A percentile compares a stretch with the other conserved stretches of the same genome.
phyloP scores from a whole-genome alignment of 441 rosid genomes.

The Pelargonium citronellum region DNA sequence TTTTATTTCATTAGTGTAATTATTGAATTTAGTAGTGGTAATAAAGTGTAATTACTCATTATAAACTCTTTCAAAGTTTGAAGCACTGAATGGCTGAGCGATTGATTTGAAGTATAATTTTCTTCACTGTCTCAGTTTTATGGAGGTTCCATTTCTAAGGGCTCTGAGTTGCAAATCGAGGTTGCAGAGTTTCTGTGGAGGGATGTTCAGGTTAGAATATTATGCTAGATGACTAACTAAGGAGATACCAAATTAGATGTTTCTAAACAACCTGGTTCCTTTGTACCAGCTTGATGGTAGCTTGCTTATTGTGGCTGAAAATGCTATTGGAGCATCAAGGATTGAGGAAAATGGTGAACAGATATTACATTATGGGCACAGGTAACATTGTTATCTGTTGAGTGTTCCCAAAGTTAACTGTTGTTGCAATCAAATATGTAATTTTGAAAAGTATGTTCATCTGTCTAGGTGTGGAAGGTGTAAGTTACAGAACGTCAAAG shows the following conservation, averaged over 20 bases:
- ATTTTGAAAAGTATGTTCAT: constrained; percentile 10
- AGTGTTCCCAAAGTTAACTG: constrained; percentile 9
- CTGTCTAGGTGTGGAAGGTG: constrained; percentile 77
- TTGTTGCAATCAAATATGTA: constrained; percentile 4
- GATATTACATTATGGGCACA: constrained; percentile 59
- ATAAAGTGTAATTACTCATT: neutral
- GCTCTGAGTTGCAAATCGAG: constrained; percentile 80
- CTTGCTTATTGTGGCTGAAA: constrained; percentile 60
- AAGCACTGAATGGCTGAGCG: constrained; percentile 10
- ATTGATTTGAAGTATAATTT: constrained; percentile 16
- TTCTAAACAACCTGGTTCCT: constrained; percentile 25
- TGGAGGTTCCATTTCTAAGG: constrained; percentile 68
- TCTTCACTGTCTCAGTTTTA: constrained; percentile 42
- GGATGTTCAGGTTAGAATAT: constrained; percentile 64
- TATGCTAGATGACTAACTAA: constrained; percentile 10
- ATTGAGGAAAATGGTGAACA: constrained; percentile 45
- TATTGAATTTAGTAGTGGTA: neutral
- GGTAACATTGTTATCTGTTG: constrained; percentile 31
- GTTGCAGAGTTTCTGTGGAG: constrained; percentile 86
- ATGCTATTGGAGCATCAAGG: constrained; percentile 65
- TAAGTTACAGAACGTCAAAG: constrained; percentile 61
- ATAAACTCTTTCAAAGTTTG: constrained; percentile 3
- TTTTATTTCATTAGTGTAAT: neutral
- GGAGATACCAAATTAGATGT: constrained; percentile 9
- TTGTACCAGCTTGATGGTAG: constrained; percentile 74